phyloP scores from a whole-genome alignment of 148 eudicot species.

The Persicaria tinctoria region DNA sequence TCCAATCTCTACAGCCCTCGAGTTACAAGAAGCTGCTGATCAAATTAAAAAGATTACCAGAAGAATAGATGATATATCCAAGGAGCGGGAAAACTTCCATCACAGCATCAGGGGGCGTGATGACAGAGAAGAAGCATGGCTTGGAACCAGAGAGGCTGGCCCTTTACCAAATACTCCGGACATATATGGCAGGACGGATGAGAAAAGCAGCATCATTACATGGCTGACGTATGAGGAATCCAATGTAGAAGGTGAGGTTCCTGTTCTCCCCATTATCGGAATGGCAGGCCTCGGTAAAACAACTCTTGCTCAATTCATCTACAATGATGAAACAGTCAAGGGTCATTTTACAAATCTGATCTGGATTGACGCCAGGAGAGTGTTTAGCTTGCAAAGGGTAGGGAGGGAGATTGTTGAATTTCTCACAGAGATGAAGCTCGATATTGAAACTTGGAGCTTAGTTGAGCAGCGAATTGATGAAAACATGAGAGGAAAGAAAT shows the following conservation, averaged over 20 bases:
- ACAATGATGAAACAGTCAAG: constrained; percentile 3
- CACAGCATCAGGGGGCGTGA: background rate
- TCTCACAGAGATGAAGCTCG: background rate
- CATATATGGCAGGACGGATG: constrained; percentile 24
- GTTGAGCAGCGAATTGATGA: background rate
- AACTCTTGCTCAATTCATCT: background rate
- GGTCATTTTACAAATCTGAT: background rate
- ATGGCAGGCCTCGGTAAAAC: constrained; percentile 9
- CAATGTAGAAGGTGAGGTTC: background rate
- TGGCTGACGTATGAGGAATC: background rate
- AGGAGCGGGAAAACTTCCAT: constrained; percentile 15
- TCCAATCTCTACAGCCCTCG: constrained; percentile 3
- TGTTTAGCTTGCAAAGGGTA: background rate
- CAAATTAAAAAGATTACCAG: constrained; percentile 10
- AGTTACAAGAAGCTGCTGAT: constrained; percentile 8
- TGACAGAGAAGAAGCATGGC: background rate
- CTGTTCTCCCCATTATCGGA: constrained; percentile 4
- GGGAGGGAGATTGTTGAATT: background rate
- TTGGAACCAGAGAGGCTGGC: background rate
- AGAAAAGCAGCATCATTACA: constrained; percentile 1
- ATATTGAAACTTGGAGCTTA: background rate
- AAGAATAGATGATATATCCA: constrained; percentile 12
- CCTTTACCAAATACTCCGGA: constrained; percentile 1
- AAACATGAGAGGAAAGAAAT: constrained; percentile 2
- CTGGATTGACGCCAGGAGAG: background rate